These are phyloP conservation scores for Boletus speciosus DNA, from an alignment of 768 basidiomycete genomes.

Conservation along the genomic window DNA sequence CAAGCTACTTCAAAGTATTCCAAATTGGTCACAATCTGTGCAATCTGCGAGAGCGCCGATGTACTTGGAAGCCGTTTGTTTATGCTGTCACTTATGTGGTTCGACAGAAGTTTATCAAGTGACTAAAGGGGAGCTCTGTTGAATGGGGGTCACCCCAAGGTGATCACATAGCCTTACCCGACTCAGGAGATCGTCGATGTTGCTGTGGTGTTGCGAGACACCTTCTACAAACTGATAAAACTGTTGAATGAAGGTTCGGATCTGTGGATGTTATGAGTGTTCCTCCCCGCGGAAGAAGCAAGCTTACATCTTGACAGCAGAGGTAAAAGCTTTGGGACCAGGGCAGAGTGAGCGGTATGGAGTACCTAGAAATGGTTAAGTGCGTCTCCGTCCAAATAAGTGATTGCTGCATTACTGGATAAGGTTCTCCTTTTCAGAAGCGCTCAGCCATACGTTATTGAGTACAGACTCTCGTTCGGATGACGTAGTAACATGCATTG, in stretches of 20 bases:
- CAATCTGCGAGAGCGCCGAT: conserved; percentile 83
- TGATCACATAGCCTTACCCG: conserved; percentile 49
- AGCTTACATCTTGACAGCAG: conserved; percentile 81
- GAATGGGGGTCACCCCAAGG: neutral
- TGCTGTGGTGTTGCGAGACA: conserved; percentile 84
- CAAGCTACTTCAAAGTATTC: conserved; percentile 89
- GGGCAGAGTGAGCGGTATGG: conserved; percentile 71
- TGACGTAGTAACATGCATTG: conserved; percentile 68
- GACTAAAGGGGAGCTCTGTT: conserved; percentile 48
- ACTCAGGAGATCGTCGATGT: conserved; percentile 87
- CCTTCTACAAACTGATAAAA: conserved; percentile 98
- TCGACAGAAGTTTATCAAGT: conserved; percentile 76
- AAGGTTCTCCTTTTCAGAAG: conserved; percentile 61
- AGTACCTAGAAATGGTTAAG: conserved; percentile 40
- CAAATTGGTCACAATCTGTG: conserved; percentile 88
- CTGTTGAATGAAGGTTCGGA: conserved; percentile 85
- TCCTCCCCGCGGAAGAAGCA: neutral
- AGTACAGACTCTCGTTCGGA: conserved; percentile 70
- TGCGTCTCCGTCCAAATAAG: neutral
- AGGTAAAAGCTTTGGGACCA: conserved; percentile 95
- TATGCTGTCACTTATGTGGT: conserved; percentile 74
- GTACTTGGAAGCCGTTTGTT: conserved; percentile 69
- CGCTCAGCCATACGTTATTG: conserved; percentile 78
- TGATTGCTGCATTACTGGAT: conserved; percentile 38
- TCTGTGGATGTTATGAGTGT: conserved; percentile 40